Conservation (phyloP, 257 asterid species). For the Hygrophila difformis region DNA sequence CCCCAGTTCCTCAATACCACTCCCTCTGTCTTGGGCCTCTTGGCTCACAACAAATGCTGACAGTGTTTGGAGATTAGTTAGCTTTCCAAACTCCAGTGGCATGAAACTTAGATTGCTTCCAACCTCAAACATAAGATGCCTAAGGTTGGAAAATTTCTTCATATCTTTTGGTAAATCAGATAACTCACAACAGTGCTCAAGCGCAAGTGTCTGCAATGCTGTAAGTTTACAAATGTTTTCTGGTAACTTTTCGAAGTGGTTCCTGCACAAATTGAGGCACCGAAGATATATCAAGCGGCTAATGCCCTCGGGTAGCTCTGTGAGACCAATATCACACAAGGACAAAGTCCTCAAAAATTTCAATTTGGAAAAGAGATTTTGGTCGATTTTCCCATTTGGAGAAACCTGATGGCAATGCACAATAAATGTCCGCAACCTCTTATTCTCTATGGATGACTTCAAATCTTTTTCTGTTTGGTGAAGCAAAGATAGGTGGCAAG, state of each 20-base stretch:
- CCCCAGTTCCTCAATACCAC: too few relatives aligned
- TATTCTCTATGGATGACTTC: neutral
- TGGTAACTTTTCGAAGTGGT: slow-evolving; percentile 12
- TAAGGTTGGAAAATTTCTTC: too few relatives aligned
- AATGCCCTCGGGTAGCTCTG: slow-evolving; percentile 1
- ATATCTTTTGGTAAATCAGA: slow-evolving; percentile 7
- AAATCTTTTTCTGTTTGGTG: too few relatives aligned
- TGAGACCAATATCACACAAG: slow-evolving; percentile 8
- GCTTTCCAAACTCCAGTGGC: too few relatives aligned
- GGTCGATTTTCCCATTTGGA: neutral
- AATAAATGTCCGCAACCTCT: slow-evolving; percentile 21
- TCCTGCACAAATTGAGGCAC: slow-evolving; percentile 18
- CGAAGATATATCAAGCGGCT: too few relatives aligned
- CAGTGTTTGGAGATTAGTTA: too few relatives aligned
- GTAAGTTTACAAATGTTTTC: slow-evolving; percentile 13
- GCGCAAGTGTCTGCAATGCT: slow-evolving; percentile 19
- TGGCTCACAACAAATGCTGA: too few relatives aligned
- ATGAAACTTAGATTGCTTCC: too few relatives aligned
- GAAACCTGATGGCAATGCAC: neutral
- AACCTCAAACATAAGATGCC: too few relatives aligned
- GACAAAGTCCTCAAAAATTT: too few relatives aligned
- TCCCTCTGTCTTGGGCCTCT: too few relatives aligned
- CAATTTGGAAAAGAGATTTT: neutral
- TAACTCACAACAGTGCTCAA: slow-evolving; percentile 12
- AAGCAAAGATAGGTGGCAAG: too few relatives aligned